Conservation (phyloP, 2,329 filamentous ascomycete genomes). For the Penicillium sp. region DNA sequence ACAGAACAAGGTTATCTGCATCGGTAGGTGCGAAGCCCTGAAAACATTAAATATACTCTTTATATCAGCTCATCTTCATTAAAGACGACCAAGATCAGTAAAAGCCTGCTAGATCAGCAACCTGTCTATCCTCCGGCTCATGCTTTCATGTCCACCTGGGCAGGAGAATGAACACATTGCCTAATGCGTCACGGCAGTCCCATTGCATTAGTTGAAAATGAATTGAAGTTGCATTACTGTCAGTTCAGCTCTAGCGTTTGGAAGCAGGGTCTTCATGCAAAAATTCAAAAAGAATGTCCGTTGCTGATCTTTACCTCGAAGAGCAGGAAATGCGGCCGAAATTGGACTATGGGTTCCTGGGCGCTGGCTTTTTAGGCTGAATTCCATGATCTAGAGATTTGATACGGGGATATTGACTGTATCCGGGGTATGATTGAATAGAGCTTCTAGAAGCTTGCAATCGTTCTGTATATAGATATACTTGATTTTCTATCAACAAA, state of each 20-base stretch:
- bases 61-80: neutral
- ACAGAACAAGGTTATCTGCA: too few species aligned
- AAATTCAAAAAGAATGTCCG: neutral
- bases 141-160: neutral
- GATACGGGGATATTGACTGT: neutral
- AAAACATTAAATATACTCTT: too few species aligned
- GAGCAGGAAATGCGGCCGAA: neutral
- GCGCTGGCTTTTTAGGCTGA: neutral
- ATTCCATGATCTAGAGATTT: neutral
- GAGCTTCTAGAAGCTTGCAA: neutral
- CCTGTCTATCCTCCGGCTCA: neutral
- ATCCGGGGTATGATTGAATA: neutral
- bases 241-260: neutral
- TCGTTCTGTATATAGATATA: neutral
- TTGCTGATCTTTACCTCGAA: neutral
- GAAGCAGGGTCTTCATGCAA: neutral
- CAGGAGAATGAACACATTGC: neutral
- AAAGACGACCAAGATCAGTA: neutral
- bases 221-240: neutral
- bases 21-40: too few species aligned
- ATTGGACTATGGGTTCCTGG: neutral
- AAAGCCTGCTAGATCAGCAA: neutral
- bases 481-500: neutral
- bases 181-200: neutral
- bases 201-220: neutral